These are phyloP conservation scores for Tagetes erecta DNA, from an alignment of 129 eudicot species.

Conservation along the genomic window DNA sequence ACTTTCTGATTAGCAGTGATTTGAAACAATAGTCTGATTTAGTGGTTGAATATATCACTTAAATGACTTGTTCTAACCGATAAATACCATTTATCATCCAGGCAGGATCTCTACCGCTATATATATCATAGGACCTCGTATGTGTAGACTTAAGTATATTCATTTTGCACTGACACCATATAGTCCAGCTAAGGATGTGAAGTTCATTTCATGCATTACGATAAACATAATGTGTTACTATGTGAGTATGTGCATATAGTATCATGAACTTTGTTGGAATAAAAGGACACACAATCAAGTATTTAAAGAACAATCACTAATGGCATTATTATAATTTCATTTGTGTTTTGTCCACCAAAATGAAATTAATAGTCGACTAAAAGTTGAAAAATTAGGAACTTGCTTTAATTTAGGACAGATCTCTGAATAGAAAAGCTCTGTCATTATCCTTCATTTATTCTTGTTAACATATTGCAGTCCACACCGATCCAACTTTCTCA, in stretches of 20 bases:
- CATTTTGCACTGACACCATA: not conserved
- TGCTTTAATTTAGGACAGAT: not conserved
- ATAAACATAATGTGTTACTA: not conserved
- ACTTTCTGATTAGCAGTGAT: not conserved
- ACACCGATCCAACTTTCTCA: too few relatives aligned
- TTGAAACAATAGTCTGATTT: not conserved
- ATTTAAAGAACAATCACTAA: too few relatives aligned
- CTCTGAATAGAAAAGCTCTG: not conserved
- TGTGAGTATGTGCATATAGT: not conserved
- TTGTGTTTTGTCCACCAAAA: not conserved
- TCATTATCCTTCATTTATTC: not conserved
- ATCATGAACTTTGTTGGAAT: not conserved
- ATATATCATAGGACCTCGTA: not conserved
- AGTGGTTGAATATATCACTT: constrained; percentile 14
- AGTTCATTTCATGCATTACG: not conserved
- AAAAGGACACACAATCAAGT: not conserved
- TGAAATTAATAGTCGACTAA: not conserved
- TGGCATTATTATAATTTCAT: not conserved
- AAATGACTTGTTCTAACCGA: not conserved
- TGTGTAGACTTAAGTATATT: not conserved
- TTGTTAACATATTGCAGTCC: too few relatives aligned
- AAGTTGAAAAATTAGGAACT: not conserved
- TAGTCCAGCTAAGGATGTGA: not conserved
- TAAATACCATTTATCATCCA: not conserved
- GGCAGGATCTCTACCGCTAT: not conserved